A percentile compares a stretch with the other conserved stretches of the same genome.
These are phyloP conservation scores for Lactarius indigo DNA, from an alignment of 768 basidiomycete genomes.

Conservation along the genomic window DNA sequence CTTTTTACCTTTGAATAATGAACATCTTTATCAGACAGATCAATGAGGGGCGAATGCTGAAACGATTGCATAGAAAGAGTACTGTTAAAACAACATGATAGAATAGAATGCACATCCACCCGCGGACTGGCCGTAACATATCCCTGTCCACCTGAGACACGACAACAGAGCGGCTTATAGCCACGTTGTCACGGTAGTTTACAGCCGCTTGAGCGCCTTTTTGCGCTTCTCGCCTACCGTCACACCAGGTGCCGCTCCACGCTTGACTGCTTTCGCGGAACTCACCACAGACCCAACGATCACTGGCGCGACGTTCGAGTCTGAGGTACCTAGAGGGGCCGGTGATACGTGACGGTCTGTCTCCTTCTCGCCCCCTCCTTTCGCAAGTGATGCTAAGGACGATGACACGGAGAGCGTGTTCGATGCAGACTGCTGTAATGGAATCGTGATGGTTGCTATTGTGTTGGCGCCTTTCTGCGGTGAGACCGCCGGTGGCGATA, in stretches of 20 bases:
- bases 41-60: neutral
- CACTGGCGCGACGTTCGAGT: conserved; percentile 54
- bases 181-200: neutral
- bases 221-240: conserved; percentile 75
- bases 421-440: conserved; percentile 38
- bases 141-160: neutral
- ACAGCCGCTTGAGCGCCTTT: conserved; percentile 82
- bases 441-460: conserved; percentile 36
- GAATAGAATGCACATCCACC: conserved; percentile 4
- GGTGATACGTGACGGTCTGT: conserved; percentile 68
- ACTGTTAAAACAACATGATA: conserved; percentile 18
- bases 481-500: conserved; percentile 31
- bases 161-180: neutral
- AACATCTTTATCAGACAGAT: neutral
- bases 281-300: conserved; percentile 31
- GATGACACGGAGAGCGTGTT: conserved; percentile 38
- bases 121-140: neutral
- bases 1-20: neutral
- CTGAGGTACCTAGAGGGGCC: conserved; percentile 65
- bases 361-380: conserved; percentile 27
- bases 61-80: conserved; percentile 1
- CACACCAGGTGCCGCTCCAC: conserved; percentile 52
- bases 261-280: conserved; percentile 63
- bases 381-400: conserved; percentile 35
- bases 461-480: conserved; percentile 28